phyloP scores from a whole-genome alignment of 768 basidiomycete species.

The Wakefieldia striispora region DNA sequence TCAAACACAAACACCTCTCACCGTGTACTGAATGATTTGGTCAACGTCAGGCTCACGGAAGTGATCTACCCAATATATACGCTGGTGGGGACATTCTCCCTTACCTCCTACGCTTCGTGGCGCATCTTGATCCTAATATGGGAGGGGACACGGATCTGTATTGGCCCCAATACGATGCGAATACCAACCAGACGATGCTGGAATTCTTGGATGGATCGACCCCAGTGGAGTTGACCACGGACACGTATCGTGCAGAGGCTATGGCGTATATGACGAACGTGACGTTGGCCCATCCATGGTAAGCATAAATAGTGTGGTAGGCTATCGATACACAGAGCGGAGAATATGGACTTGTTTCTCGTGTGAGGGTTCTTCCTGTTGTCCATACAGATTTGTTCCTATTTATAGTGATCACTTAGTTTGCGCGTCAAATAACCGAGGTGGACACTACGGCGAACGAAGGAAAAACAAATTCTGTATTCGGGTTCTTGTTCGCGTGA shows the following conservation, averaged over 20 bases:
- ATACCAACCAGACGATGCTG: constrained; percentile 34
- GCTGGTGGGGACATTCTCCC: constrained; percentile 41
- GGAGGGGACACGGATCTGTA: constrained; percentile 25
- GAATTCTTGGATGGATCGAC: constrained; percentile 39
- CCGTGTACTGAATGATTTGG: background rate
- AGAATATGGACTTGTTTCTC: too few relatives aligned
- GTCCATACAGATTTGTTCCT: too few relatives aligned
- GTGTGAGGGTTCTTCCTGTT: too few relatives aligned
- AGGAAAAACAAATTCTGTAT: too few relatives aligned
- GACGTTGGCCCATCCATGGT: constrained; percentile 1
- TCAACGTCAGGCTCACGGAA: constrained; percentile 34
- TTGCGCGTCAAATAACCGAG: too few relatives aligned
- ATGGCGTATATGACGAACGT: constrained; percentile 33
- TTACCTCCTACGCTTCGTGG: constrained; percentile 26
- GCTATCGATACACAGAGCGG: too few relatives aligned
- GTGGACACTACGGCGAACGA: too few relatives aligned
- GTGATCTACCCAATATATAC: constrained; percentile 44
- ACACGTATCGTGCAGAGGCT: constrained; percentile 42
- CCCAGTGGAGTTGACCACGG: constrained; percentile 36
- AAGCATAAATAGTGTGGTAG: too few relatives aligned
- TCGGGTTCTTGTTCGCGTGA: too few relatives aligned
- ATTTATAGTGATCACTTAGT: too few relatives aligned
- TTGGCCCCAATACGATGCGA: constrained; percentile 46
- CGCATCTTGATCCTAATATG: constrained; percentile 39
- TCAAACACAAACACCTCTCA: background rate